A percentile compares a stretch with the other conserved stretches of the same genome.
These are phyloP conservation scores for Claviceps cyperi DNA, from an alignment of 2,329 filamentous ascomycete genomes.

Conservation along the genomic window DNA sequence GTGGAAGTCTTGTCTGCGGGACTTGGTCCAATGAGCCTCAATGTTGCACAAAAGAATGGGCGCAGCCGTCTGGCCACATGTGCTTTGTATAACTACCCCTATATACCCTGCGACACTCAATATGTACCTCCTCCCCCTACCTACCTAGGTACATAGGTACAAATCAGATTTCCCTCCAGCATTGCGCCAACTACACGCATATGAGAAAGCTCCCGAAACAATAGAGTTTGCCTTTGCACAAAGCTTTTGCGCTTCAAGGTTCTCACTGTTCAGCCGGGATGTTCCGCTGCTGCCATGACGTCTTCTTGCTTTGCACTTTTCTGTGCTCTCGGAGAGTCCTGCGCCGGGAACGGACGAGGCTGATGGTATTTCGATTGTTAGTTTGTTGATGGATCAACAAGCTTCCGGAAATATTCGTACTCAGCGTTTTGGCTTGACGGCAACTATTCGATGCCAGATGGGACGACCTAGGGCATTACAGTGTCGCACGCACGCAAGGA, in stretches of 20 bases:
- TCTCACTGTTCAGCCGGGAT: not conserved
- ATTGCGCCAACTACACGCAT: not conserved
- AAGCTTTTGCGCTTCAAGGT: not conserved
- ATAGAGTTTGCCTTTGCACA: not conserved
- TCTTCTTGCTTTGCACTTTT: not conserved
- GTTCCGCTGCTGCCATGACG: not conserved
- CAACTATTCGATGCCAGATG: not conserved
- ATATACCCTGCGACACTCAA: too few species aligned
- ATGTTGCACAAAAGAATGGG: too few species aligned
- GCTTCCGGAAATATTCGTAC: too few species aligned
- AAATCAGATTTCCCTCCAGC: not conserved
- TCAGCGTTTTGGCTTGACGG: not conserved
- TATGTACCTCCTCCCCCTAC: too few species aligned
- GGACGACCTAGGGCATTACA: too few species aligned
- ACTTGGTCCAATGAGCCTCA: too few species aligned
- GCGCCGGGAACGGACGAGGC: not conserved
- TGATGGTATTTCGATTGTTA: not conserved
- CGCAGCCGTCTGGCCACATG: too few species aligned
- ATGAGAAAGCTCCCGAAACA: not conserved
- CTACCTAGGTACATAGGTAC: too few species aligned
- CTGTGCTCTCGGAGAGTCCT: not conserved
- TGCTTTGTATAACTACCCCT: too few species aligned
- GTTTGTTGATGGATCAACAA: not conserved
- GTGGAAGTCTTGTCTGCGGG: too few species aligned
- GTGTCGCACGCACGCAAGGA: too few species aligned